Percentiles rank a stretch among this genome's conserved stretches.
These are phyloP conservation scores for Talaromyces sp. DNA, from an alignment of 2,329 filamentous ascomycete genomes.

Conservation along the genomic window DNA sequence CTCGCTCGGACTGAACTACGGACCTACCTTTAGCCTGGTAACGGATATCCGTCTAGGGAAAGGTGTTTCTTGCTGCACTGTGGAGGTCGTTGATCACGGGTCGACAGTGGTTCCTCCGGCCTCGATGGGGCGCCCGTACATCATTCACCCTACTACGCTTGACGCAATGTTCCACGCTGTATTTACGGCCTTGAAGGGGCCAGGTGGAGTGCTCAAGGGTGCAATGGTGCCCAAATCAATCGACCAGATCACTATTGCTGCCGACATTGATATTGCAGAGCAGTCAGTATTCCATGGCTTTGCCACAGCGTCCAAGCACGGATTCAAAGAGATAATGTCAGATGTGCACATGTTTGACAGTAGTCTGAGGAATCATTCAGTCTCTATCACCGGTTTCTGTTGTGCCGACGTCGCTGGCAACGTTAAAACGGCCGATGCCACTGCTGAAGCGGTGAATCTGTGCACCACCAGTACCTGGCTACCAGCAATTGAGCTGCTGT, in stretches of 20 bases:
- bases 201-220: background rate
- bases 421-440: background rate
- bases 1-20: slow-evolving; percentile 3
- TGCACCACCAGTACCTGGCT: background rate
- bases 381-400: background rate
- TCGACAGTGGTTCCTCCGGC: background rate
- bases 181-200: background rate
- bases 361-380: background rate
- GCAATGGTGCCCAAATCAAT: slow-evolving; percentile 6
- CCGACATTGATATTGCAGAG: background rate
- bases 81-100: background rate
- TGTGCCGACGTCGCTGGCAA: slow-evolving; percentile 1
- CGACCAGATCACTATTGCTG: background rate
- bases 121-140: background rate
- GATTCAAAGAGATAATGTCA: slow-evolving; percentile 3
- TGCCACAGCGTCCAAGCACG: background rate
- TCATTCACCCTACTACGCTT: slow-evolving; percentile 3
- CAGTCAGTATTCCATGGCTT: background rate
- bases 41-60: background rate
- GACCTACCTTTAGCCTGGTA: slow-evolving; percentile 4
- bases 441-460: background rate
- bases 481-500: background rate
- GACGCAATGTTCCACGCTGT: background rate
- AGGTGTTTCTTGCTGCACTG: background rate
- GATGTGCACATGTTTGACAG: slow-evolving; percentile 1